phyloP scores from a whole-genome alignment of 768 basidiomycete species.

The Coprinopsis sp. region DNA sequence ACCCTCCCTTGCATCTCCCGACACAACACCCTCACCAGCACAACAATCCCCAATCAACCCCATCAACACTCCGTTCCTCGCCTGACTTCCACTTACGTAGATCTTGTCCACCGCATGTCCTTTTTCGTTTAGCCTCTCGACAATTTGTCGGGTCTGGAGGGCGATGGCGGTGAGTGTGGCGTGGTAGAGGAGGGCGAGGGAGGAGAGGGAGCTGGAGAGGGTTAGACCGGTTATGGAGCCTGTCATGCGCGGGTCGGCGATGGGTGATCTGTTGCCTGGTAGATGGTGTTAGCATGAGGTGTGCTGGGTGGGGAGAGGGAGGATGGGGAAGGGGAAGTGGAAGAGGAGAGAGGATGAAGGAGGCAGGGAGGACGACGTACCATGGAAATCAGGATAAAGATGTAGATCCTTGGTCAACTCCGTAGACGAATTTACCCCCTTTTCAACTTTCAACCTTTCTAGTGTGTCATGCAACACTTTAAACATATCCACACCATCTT shows the following conservation, averaged over 20 bases:
- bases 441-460: conserved; percentile 56
- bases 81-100: conserved; percentile 93
- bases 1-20: conserved; percentile 28
- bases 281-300: too few relatives aligned
- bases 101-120: conserved; percentile 82
- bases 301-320: too few relatives aligned
- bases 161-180: conserved; percentile 91
- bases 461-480: conserved; percentile 70
- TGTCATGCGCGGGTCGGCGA: conserved; percentile 93
- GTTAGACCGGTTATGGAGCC: conserved; percentile 87
- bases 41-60: conserved; percentile 85
- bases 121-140: conserved; percentile 79
- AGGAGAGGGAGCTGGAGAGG: conserved; percentile 53
- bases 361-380: conserved; percentile 32
- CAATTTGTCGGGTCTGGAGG: conserved; percentile 90
- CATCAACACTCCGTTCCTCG: conserved; percentile 86
- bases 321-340: neutral
- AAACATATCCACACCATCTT: conserved; percentile 56
- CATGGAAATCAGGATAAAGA: conserved; percentile 94
- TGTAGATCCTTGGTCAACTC: conserved; percentile 89
- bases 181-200: conserved; percentile 88
- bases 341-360: neutral
- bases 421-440: conserved; percentile 55
- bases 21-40: conserved; percentile 76
- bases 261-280: conserved; percentile 90